Base-by-base conservation (phyloP, 2,329 filamentous ascomycete species). In the Ustulina deusta region DNA sequence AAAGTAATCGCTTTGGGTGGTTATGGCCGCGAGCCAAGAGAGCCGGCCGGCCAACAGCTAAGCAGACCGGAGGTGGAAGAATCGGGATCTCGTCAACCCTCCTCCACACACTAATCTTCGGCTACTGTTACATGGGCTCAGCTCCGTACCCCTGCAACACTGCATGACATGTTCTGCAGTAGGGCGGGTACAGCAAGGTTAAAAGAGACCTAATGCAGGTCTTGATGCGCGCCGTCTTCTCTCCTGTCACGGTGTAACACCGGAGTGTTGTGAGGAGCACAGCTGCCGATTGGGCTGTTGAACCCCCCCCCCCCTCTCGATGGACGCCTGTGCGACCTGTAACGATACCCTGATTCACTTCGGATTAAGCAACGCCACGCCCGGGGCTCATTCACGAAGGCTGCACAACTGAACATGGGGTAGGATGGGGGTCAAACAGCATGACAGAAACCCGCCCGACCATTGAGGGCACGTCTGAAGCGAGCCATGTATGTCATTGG, bases 231-330 rank as follows among this genome's bases (percentile, higher is more conserved):
- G 61, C 58, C 58, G 17, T 60, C 40, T 25, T 64, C 52, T 63
- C 63, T 62, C 63, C 63, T 66, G 55, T 61, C 57, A 62, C 64
- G 60, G 61, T 70, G 69, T 63, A 69, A 70, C 66, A 56, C 40
- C 44, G 54, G 63, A 49, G 51, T 69, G 57, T 60, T 56, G 61
- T 22, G 58, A 57, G 48, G 62, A 46, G 25, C 61, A 58, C 65
- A 42, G 70, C 71, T 74, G 65, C 73, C 73, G 71, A 75, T 75
- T 75, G 72, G 72, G 27, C 34, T 65, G 20, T 42, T 34, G 3
- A 48, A 15, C 57, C 56, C 65, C 54, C 48, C 32, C 25, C 38
- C 60, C 44, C 48, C 51, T 61, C 51, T 46, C 48, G 46, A 68
- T 57, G 65, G 55, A 60, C 46, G 58, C 44, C 52, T 60, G 59